These are phyloP conservation scores for Saccharomycopsis olivae DNA, from an alignment of 805 yeast genomes.

Conservation along the genomic window DNA sequence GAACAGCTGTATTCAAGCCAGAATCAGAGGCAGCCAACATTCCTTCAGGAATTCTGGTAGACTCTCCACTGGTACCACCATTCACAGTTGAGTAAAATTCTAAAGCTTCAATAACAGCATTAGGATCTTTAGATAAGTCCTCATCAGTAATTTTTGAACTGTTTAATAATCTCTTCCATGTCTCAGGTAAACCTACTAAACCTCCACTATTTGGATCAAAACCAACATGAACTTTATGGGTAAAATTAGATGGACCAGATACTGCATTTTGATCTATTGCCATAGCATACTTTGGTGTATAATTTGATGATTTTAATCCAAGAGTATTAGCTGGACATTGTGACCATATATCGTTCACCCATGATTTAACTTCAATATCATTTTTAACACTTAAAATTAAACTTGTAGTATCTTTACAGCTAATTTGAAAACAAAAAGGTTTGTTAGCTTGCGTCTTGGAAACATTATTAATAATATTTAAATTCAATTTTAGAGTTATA, in stretches of 20 bases:
- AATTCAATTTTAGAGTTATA: conserved; percentile 5
- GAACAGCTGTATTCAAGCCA: conserved; percentile 1
- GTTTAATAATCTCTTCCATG: conserved; percentile 79
- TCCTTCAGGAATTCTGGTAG: conserved; percentile 54
- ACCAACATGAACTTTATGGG: conserved; percentile 86
- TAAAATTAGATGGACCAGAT: conserved; percentile 87
- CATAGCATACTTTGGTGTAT: background rate
- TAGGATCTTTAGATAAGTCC: conserved; percentile 90
- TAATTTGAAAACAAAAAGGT: conserved; percentile 20
- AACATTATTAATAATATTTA: conserved; percentile 7
- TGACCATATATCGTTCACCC: conserved; percentile 17
- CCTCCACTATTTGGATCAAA: conserved; percentile 78
- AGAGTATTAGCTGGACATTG: conserved; percentile 18
- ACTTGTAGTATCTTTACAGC: conserved; percentile 7
- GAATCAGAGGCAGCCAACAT: conserved; percentile 8
- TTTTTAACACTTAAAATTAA: conserved; percentile 12
- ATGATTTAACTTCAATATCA: conserved; percentile 17
- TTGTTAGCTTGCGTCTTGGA: conserved; percentile 24
- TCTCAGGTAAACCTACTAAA: conserved; percentile 87
- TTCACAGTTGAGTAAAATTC: conserved; percentile 36
- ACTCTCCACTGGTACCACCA: conserved; percentile 32
- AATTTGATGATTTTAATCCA: conserved; percentile 10
- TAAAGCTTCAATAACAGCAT: conserved; percentile 86
- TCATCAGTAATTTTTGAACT: conserved; percentile 85
- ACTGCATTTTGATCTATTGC: conserved; percentile 29